These are phyloP conservation scores for Aspergillus taichungensis DNA, from an alignment of 495 filamentous ascomycete species.

Conservation along the genomic window DNA sequence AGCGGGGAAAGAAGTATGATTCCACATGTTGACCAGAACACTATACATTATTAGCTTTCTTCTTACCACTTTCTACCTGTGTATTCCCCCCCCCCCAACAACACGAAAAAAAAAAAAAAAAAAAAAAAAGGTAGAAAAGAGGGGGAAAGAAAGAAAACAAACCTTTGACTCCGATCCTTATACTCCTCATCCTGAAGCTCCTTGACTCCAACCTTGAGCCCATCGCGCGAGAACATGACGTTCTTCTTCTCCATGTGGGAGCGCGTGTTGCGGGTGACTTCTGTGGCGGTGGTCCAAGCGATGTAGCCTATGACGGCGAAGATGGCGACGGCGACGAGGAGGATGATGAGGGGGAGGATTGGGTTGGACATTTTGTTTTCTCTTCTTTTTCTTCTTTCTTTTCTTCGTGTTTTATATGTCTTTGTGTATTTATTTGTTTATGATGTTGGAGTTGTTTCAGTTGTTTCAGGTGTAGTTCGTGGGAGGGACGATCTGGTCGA, in stretches of 20 bases:
- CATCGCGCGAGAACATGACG: constrained; percentile 72
- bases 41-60: constrained; percentile 15
- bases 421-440: neutral
- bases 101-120: neutral
- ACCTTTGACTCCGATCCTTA: constrained; percentile 74
- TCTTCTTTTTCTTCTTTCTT: neutral
- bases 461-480: too few relatives aligned
- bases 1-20: constrained; percentile 50
- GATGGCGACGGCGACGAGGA: constrained; percentile 53
- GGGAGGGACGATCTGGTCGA: too few relatives aligned
- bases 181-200: constrained; percentile 68
- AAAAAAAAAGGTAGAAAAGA: neutral
- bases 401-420: too few relatives aligned
- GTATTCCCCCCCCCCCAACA: neutral
- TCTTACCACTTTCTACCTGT: neutral
- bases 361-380: constrained; percentile 27
- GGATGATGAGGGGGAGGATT: constrained; percentile 65
- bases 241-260: constrained; percentile 78
- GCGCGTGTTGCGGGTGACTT: constrained; percentile 59
- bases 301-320: constrained; percentile 62
- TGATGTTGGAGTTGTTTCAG: neutral
- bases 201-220: constrained; percentile 73
- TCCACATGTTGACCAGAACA: constrained; percentile 71
- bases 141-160: constrained; percentile 6
- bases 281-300: constrained; percentile 58